phyloP scores from a whole-genome alignment of 2,329 filamentous ascomycete genomes.

The Xylaria sp. region DNA sequence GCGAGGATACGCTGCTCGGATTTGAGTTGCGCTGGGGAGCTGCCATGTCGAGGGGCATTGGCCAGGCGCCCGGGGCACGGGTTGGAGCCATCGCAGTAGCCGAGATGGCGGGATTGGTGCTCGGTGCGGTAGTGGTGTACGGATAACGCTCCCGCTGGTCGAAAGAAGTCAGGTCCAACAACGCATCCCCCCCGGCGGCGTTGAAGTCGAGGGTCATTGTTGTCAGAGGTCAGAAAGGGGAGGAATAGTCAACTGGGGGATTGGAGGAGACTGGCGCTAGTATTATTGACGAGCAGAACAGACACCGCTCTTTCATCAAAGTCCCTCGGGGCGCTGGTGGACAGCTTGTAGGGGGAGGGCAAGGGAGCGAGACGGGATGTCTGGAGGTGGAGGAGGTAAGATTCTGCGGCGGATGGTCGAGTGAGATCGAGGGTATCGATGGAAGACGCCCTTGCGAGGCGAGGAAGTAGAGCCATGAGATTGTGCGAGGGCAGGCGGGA shows the following conservation, averaged over 20 bases:
- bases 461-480: conserved; percentile 31
- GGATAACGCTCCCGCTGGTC: conserved; percentile 61
- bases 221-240: conserved; percentile 39
- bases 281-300: conserved; percentile 48
- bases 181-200: conserved; percentile 58
- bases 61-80: conserved; percentile 50
- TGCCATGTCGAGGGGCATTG: conserved; percentile 57
- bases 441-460: conserved; percentile 34
- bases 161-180: conserved; percentile 62
- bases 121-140: conserved; percentile 49
- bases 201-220: conserved; percentile 65
- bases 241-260: conserved; percentile 40
- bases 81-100: conserved; percentile 44
- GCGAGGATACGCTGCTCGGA: conserved; percentile 53
- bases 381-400: conserved; percentile 37
- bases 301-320: conserved; percentile 50
- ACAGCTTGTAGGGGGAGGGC: conserved; percentile 30
- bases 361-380: conserved; percentile 32
- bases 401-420: conserved; percentile 36
- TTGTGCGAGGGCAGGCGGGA: conserved; percentile 37
- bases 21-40: conserved; percentile 46
- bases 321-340: conserved; percentile 30
- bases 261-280: conserved; percentile 46
- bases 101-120: conserved; percentile 42
- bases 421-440: conserved; percentile 38